Base-by-base conservation (phyloP, 371 early-diverging fungal genomes). In the Globomyces sp. region DNA sequence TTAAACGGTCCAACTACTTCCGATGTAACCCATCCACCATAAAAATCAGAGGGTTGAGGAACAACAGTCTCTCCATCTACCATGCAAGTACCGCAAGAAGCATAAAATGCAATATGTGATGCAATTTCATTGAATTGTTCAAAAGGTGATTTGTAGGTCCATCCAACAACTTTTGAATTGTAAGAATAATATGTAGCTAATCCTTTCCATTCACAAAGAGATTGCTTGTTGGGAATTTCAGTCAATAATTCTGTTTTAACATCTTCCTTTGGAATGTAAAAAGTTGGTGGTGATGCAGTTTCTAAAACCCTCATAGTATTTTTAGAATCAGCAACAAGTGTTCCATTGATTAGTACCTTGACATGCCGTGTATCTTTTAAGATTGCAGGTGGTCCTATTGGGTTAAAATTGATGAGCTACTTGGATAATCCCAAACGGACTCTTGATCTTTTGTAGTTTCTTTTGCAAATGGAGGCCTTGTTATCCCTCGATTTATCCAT, bases 191-290 rank as follows among this genome's bases (percentile, higher is more conserved):
- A 66, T 46, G 37, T 41, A n/a, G 66, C 66, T 36, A 9, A 9
- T 5, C 66, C 66, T 64, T 66, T 66, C 66, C 66, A 66, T 50
- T 66, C 66, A 40, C 66, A 66, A 44, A 66, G 40, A n/a, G 60
- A 58, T 24, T 13, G 13, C 6, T 24, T 34, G 49, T 42, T 9
- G 9, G n/a, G 10, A 36, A 37, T 45, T 2, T 44, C 39, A 37
- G 36, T 44, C 10, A 66, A 46, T 44, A 41, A 37, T 24, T 41
- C 11, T 9, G 65, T 58, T 10, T 60, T 41, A 39, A 66, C 68
- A 55, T 66, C 66, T 24, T 50, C 5, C 10, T 24, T 13, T 3
- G 66, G 66, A 49, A 66, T 66, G 39, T 66, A 66, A 46, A 47
- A 11, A 34, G 61, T 59, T 37, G 66, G 66, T 9, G 66, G 66